Percentiles rank a stretch among this genome's conserved stretches.
Conservation (phyloP, 2,329 filamentous ascomycete genomes). For the Colletotrichum musae region DNA sequence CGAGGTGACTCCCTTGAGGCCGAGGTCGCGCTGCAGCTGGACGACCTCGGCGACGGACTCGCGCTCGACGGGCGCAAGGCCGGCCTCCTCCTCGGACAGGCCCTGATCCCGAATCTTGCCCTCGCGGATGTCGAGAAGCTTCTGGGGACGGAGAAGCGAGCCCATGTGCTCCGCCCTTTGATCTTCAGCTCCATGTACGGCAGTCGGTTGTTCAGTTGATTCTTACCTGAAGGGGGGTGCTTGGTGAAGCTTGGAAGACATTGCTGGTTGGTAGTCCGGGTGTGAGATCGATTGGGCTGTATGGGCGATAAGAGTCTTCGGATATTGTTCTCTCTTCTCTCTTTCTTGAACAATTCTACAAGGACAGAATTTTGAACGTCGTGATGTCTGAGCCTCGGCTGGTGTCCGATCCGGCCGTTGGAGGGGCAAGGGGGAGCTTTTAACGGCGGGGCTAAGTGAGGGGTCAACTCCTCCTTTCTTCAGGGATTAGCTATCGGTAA, state of each 20-base stretch:
- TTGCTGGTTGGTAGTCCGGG: not conserved
- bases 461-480: conserved; percentile 18
- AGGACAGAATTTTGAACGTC: conserved; percentile 10
- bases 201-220: too few species aligned
- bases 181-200: too few species aligned
- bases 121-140: conserved; percentile 68
- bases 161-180: conserved; percentile 79
- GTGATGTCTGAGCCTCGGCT: not conserved
- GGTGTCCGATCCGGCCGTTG: conserved; percentile 1
- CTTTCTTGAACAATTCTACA: not conserved
- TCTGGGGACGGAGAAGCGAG: conserved; percentile 78
- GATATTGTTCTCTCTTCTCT: conserved; percentile 9
- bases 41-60: conserved; percentile 77
- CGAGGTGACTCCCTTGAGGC: conserved; percentile 76
- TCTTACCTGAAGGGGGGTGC: conserved; percentile 68
- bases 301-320: rapidly evolving
- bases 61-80: conserved; percentile 73
- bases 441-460: conserved; percentile 35
- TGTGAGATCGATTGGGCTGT: too few species aligned
- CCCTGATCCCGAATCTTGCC: conserved; percentile 66
- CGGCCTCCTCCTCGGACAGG: conserved; percentile 59
- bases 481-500: not conserved
- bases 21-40: conserved; percentile 76
- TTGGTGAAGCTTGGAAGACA: conserved; percentile 35
- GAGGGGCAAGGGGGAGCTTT: conserved; percentile 27